A percentile compares a stretch with the other conserved stretches of the same genome.
These are phyloP conservation scores for Ustilago curta DNA, from an alignment of 1,284 basidiomycete species.

Conservation along the genomic window DNA sequence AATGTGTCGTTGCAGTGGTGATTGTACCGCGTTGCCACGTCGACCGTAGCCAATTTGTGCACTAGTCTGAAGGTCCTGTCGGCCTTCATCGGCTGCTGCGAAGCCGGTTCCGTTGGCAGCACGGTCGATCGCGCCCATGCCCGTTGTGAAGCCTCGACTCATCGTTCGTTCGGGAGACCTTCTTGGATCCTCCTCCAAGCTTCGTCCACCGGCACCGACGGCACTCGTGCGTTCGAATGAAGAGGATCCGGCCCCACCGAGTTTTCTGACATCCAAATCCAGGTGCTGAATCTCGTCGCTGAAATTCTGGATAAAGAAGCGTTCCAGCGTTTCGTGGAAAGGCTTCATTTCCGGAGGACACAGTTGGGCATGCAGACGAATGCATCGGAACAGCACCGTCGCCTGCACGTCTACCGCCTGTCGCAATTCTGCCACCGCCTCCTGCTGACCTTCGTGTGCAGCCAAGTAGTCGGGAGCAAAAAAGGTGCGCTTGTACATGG, in stretches of 20 bases:
- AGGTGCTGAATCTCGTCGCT: constrained; percentile 79
- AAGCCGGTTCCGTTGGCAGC: constrained; percentile 20
- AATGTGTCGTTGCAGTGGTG: constrained; percentile 56
- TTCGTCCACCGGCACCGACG: constrained; percentile 7
- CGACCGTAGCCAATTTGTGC: constrained; percentile 17
- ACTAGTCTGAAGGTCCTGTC: constrained; percentile 41
- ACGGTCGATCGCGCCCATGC: constrained; percentile 47
- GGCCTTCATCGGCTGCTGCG: constrained; percentile 18
- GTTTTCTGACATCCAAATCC: constrained; percentile 45
- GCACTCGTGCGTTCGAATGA: constrained; percentile 21
- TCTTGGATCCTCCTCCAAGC: constrained; percentile 26
- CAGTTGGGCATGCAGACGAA: constrained; percentile 83
- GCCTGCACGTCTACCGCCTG: constrained; percentile 80
- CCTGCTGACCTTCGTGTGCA: constrained; percentile 78
- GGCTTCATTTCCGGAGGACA: constrained; percentile 87
- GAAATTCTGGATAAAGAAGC: constrained; percentile 88
- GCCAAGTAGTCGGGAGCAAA: constrained; percentile 78
- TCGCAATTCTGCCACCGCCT: constrained; percentile 79
- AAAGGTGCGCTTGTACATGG: constrained; percentile 74
- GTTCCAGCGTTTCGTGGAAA: constrained; percentile 90
- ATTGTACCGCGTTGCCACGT: constrained; percentile 18
- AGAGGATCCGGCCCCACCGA: constrained; percentile 15
- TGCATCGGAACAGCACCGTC: constrained; percentile 82
- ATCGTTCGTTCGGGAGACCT: constrained; percentile 38
- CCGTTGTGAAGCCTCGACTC: constrained; percentile 32